A percentile compares a stretch with the other conserved stretches of the same genome.
Conservation (phyloP, 192 early-diverging fungal species). For the Dispira parvispora region DNA sequence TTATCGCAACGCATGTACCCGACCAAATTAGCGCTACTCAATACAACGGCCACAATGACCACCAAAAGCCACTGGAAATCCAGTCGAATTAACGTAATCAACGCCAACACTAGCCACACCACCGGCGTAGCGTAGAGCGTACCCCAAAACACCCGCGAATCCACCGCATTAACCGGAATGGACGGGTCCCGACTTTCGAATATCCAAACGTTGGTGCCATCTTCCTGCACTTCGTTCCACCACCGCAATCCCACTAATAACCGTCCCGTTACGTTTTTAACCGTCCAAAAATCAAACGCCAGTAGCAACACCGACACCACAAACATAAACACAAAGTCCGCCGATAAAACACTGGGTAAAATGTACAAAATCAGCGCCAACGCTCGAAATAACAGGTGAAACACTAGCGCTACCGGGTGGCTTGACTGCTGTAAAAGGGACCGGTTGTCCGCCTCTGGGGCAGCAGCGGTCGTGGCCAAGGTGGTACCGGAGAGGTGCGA, state of each 20-base stretch:
- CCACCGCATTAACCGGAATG: slow-evolving; percentile 63
- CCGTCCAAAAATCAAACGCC: slow-evolving; percentile 97
- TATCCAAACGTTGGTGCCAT: slow-evolving; percentile 88
- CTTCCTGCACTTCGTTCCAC: slow-evolving; percentile 98
- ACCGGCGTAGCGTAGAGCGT: slow-evolving; percentile 72
- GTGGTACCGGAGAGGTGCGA: no score
- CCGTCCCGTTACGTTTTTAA: slow-evolving; percentile 95
- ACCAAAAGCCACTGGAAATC: slow-evolving; percentile 72
- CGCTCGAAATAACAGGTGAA: slow-evolving; percentile 77
- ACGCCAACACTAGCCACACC: slow-evolving; percentile 65
- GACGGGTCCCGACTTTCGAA: slow-evolving; percentile 71
- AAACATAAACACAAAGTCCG: slow-evolving; percentile 79
- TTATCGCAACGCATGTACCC: slow-evolving; percentile 94
- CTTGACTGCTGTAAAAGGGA: slow-evolving; percentile 21
- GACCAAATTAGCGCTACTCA: slow-evolving; percentile 83
- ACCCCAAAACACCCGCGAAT: slow-evolving; percentile 88
- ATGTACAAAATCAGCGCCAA: slow-evolving; percentile 73
- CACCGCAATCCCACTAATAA: slow-evolving; percentile 92
- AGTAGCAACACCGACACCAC: slow-evolving; percentile 81
- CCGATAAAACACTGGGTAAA: slow-evolving; percentile 63
- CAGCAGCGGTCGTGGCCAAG: no score
- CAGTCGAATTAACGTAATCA: slow-evolving; percentile 58
- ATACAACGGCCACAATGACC: slow-evolving; percentile 62
- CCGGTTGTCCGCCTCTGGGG: not conserved
- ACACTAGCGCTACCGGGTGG: slow-evolving; percentile 82